These are phyloP conservation scores for Fusarium fujikuroi DNA, from an alignment of 2,329 filamentous ascomycete genomes.

Conservation along the genomic window DNA sequence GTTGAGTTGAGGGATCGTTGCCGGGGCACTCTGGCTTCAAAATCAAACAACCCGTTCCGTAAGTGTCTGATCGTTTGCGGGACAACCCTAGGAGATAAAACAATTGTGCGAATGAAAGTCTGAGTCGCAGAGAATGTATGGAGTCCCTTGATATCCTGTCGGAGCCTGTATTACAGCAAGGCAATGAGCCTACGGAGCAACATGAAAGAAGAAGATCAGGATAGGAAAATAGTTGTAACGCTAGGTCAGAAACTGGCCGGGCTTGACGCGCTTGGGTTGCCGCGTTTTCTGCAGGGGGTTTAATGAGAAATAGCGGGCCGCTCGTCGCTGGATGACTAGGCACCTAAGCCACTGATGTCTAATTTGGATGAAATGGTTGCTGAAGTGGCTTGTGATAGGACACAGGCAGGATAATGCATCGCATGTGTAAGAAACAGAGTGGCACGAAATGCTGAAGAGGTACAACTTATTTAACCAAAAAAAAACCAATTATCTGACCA, in stretches of 20 bases:
- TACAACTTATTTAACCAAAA: background rate
- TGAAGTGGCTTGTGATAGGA: background rate
- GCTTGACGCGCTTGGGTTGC: conserved; percentile 34
- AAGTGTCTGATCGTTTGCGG: conserved; percentile 1
- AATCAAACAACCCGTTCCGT: conserved; percentile 12
- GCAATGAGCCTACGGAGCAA: conserved; percentile 27
- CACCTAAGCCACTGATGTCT: background rate
- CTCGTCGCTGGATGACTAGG: conserved; percentile 17
- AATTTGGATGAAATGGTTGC: background rate
- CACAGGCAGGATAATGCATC: background rate
- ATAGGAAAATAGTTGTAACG: conserved; percentile 32
- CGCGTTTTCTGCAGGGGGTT: conserved; percentile 43
- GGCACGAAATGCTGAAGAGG: background rate
- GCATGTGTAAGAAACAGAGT: background rate
- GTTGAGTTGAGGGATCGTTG: conserved; percentile 25
- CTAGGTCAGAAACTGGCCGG: conserved; percentile 13
- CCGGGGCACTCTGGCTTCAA: conserved; percentile 25
- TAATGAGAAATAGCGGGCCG: conserved; percentile 37
- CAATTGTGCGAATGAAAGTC: background rate
- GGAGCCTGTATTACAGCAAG: conserved; percentile 14
- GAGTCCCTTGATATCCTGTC: background rate
- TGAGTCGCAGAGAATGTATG: background rate
- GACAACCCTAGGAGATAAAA: background rate
- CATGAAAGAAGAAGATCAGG: conserved; percentile 3
- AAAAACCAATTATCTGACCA: background rate